These are phyloP conservation scores for Schizonepeta tenuifolia DNA, from an alignment of 257 asterid species.

Conservation along the genomic window DNA sequence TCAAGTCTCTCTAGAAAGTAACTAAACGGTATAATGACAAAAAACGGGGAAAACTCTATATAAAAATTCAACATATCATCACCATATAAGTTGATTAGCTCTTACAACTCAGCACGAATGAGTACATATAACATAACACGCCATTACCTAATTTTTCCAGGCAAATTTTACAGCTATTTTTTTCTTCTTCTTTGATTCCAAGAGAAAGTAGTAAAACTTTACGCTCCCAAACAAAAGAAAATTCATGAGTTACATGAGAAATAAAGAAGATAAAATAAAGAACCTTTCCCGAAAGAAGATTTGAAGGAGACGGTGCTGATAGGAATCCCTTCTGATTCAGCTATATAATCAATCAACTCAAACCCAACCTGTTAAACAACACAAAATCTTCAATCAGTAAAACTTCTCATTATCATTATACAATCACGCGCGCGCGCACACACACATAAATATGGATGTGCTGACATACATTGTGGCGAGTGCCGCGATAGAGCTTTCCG, in stretches of 20 bases:
- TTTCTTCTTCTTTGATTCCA: too few relatives aligned
- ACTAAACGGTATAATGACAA: not conserved
- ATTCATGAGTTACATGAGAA: not conserved
- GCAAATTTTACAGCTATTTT: not conserved
- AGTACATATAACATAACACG: not conserved
- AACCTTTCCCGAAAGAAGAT: conserved; percentile 90
- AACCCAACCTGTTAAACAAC: conserved; percentile 73
- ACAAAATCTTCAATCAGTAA: conserved; percentile 24
- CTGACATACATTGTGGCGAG: conserved; percentile 93
- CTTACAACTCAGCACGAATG: not conserved
- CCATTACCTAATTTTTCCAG: not conserved
- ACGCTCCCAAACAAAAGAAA: not conserved
- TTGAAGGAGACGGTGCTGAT: conserved; percentile 73
- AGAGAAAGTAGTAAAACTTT: not conserved
- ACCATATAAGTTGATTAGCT: not conserved
- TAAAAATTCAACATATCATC: not conserved
- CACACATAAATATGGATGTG: not conserved
- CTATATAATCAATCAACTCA: conserved; percentile 86
- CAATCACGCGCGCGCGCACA: too few relatives aligned
- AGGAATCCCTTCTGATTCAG: conserved; percentile 87
- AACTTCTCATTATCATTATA: not conserved
- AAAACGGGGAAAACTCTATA: too few relatives aligned
- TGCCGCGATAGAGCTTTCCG: conserved; percentile 75
- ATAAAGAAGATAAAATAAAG: not conserved
- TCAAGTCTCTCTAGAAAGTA: not conserved